Base-by-base conservation (phyloP, 768 basidiomycete genomes). In the Mycena maculata region DNA sequence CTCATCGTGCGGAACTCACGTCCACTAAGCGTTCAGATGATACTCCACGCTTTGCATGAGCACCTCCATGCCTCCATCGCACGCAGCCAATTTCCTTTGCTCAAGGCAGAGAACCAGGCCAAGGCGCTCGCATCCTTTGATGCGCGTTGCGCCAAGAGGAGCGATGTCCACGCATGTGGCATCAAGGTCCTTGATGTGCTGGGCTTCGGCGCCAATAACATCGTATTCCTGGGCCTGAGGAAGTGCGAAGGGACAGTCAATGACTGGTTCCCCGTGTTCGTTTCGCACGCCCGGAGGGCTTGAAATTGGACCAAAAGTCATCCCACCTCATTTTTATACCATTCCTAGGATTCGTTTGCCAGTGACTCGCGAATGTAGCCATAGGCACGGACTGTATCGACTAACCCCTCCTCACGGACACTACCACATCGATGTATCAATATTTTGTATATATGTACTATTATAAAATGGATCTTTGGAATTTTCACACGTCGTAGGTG, bases 331-430 rank as follows among this genome's bases (percentile, higher is more conserved):
- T n/a, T n/a, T n/a, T n/a, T n/a, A n/a, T n/a, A n/a, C n/a, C n/a
- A n/a, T n/a, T n/a, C n/a, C n/a, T n/a, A n/a, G n/a, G n/a, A n/a
- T n/a, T n/a, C n/a, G n/a, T n/a, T n/a, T n/a, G n/a, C n/a, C n/a
- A n/a, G n/a, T 31, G 45, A 60, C 18, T 52, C 20, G 25, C 48
- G 11, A 50, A 42, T 58, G 63, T 64, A 64, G 56, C 63, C n/a
- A n/a, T n/a, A 44, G 45, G 6, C 52, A 63, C n/a, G 38, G 47
- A 64, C 63, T 64, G 63, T 64, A 64, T 57, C 63, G 7, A 25
- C 18, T 28, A 47, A 48, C 27, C 54, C 27, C 45, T 15, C 12
- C 53, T 63, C 53, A 63, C 22, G 62, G 47, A 64, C 55, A 31
- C 41, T 54, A n/a, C n/a, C n/a, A 53, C 50, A 53, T 33, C 20